phyloP scores from a whole-genome alignment of 225 moss, liverwort and hornwort species.

The Sphagnum tenellum region DNA sequence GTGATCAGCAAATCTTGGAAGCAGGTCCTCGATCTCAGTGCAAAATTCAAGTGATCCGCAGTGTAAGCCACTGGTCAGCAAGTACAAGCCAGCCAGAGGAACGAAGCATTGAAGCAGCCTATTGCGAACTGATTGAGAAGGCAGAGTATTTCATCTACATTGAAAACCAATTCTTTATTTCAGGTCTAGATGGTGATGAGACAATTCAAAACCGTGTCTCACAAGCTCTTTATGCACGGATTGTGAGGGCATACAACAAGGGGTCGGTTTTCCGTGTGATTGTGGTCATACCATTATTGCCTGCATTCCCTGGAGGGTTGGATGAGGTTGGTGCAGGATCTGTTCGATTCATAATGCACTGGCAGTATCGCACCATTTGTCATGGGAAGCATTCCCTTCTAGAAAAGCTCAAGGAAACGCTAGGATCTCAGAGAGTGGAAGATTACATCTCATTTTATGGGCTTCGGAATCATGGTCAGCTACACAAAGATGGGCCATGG shows the following conservation, averaged over 20 bases:
- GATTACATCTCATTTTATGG: conserved; percentile 39
- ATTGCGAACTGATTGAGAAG: conserved; percentile 36
- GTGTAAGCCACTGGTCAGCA: conserved; percentile 42
- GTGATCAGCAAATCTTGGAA: no score
- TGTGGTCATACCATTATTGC: conserved; percentile 40
- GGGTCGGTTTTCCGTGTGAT: conserved; percentile 31
- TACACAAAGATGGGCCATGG: conserved; percentile 19
- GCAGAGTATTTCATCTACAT: conserved; percentile 44
- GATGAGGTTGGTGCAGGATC: conserved; percentile 41
- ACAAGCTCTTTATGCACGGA: conserved; percentile 32
- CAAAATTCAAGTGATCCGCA: conserved; percentile 42
- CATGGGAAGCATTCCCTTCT: conserved; percentile 27
- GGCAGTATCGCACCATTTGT: conserved; percentile 45
- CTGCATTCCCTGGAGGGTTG: conserved; percentile 43
- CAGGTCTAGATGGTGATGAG: conserved; percentile 40
- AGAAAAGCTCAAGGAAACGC: conserved; percentile 17
- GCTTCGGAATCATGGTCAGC: conserved; percentile 27
- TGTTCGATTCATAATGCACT: conserved; percentile 44
- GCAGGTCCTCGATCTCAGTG: conserved; percentile 30
- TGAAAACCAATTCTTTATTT: conserved; percentile 52
- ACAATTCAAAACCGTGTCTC: conserved; percentile 34
- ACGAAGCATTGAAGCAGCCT: conserved; percentile 36
- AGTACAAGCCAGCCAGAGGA: conserved; percentile 35
- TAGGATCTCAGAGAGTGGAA: conserved; percentile 15
- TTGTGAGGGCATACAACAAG: conserved; percentile 24